Conservation (phyloP, 495 filamentous ascomycete species). For the Xylaria telfairii region DNA sequence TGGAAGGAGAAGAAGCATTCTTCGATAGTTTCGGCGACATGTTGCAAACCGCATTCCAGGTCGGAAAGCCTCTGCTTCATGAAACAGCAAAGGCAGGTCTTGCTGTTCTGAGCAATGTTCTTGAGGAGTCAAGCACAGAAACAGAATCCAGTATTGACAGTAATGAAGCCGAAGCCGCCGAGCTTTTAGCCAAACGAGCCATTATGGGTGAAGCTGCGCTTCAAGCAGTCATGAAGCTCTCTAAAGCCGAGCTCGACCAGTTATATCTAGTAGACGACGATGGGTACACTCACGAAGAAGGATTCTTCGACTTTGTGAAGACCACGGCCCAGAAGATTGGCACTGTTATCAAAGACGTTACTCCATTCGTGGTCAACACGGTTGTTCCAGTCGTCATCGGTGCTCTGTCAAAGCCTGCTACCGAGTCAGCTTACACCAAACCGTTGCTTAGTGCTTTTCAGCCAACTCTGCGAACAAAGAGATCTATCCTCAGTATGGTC, state of each 20-base stretch:
- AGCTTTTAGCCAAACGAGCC: constrained; percentile 39
- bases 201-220: constrained; percentile 48
- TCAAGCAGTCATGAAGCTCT: constrained; percentile 39
- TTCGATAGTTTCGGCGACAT: constrained; percentile 21
- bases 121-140: constrained; percentile 10
- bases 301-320: constrained; percentile 36
- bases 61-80: background rate
- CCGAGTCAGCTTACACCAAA: background rate
- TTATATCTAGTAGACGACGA: background rate
- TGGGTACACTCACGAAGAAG: constrained; percentile 22
- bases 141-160: background rate
- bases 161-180: constrained; percentile 22
- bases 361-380: background rate
- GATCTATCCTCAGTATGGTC: background rate
- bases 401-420: background rate
- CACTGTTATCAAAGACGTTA: constrained; percentile 12
- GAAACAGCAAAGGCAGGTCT: background rate
- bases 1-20: constrained; percentile 18
- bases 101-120: background rate
- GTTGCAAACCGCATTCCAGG: background rate
- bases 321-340: constrained; percentile 32
- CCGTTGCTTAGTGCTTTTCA: constrained; percentile 13
- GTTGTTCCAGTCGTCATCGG: background rate
- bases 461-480: constrained; percentile 14
- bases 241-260: constrained; percentile 31